Evolutionary conservation across 441 rosid genomes (phyloP).

Genomic region (Syzygium syzygioides): DNA sequence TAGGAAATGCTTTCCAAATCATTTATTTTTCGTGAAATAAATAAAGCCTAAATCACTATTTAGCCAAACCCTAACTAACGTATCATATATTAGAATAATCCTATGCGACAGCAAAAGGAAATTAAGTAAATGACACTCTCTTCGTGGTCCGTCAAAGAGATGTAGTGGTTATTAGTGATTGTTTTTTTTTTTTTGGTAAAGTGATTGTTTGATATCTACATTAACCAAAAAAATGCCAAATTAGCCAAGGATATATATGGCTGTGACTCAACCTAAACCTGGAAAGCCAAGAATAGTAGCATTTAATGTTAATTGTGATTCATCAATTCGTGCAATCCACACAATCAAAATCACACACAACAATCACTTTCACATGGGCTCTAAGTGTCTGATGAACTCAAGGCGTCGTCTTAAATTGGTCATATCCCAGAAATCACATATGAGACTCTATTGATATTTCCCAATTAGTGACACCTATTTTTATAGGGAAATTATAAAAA

Average conservation of each 20-base stretch:
- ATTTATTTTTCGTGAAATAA: background rate
- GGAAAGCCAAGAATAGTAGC: background rate
- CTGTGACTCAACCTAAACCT: background rate
- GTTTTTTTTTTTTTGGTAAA: too few species aligned
- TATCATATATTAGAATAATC: background rate
- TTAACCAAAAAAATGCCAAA: background rate
- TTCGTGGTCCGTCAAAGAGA: background rate
- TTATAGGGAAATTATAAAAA: background rate
- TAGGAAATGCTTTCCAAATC: background rate
- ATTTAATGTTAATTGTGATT: background rate
- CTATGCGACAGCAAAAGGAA: background rate
- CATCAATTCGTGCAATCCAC: background rate
- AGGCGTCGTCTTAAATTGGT: background rate
- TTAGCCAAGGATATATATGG: background rate
- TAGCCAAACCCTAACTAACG: background rate
- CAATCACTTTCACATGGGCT: background rate
- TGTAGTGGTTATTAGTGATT: background rate
- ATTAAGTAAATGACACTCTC: background rate
- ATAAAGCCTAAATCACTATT: background rate
- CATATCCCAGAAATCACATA: background rate
- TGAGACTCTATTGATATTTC: background rate
- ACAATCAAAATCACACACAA: background rate
- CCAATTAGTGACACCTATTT: background rate
- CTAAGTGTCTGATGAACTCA: background rate
- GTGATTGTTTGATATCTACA: background rate